Evolutionary conservation across 768 basidiomycete species (phyloP), one percentile per base, ranked within the genome.

Genomic region (Daedaleopsis nitida): DNA sequence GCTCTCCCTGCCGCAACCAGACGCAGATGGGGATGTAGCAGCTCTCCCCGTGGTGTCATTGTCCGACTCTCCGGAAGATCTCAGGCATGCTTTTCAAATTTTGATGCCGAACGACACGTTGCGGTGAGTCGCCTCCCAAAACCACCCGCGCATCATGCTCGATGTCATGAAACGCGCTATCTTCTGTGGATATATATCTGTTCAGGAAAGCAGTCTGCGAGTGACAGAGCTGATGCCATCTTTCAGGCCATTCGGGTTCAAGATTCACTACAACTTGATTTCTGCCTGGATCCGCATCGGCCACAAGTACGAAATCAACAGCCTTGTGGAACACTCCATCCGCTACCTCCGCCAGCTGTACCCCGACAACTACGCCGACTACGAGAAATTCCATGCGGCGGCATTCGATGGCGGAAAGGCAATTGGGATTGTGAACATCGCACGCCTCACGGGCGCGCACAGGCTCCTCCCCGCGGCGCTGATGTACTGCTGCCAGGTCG

Each of bases 271-370:
- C 23, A 16, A 52, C 32, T 5, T 13, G 51, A 16, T 52, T 3
- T 35, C 51, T n/a, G 51, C 51, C 10, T 52, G 34, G 32, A 37
- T 52, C 14, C 51, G 27, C n/a, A 23, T 43, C 14, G 54, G 54
- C 9, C 38, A 43, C 54, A 55, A 55, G 38, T 55, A 55, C 39
- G 21, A 43, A 16, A 43, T 55, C 54, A 23, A 42, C n/a, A 5
- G 13, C 27, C 54, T 55, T 17, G 38, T 55, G 4, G 3, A 55
- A 19, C 12, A 45, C 14, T 13, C 32, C 24, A 11, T 55, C 38
- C 9, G 8, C 6, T 16, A 32, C 24, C 54, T 55, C 24, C 39
- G 43, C 11, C 27, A 21, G 5, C 11, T 21, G 12, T 53, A 38
- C n/a, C 52, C 52, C 1, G 39, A 37, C 52, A 23, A 53, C 17